Evolutionary conservation across 2,329 filamentous ascomycete species (phyloP), one percentile per base, ranked within the genome.

Genomic region (Zymoseptoria pseudotritici): DNA sequence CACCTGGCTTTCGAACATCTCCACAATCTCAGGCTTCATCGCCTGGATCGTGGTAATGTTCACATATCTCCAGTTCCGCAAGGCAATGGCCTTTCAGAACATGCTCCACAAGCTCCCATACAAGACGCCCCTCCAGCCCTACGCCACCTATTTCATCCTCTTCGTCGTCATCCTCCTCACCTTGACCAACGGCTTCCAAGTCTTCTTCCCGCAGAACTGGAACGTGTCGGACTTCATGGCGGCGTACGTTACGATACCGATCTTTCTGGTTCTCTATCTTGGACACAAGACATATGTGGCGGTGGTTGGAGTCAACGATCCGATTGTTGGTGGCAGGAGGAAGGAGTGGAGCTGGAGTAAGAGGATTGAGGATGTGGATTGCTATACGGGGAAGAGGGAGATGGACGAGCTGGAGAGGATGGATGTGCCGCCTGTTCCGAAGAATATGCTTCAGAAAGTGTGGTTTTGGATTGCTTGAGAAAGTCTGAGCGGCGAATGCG

Each of bases 141-240:
- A 78, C 62, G 75, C 76, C 8, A 76, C 82, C 0, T 84, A 78
- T 67, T 74, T 81, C 49, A 78, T 76, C 0, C 72, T 85, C 0
- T 57, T 76, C 4, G 66, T 83, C 21, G 77, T 82, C 17, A 71
- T 73, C 19, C 64, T 80, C 5, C 74, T 83, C 51, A 78, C 83
- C 55, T 63, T 85, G 22, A 83, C 84, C 58, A 80, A 84, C 52
- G 82, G 83, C 17, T 84, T 83, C 59, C 78, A 83, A 17, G 74
- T 78, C 21, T 83, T 86, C 63, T 74, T 77, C 60, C 81, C 81
- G 6, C 68, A 66, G 0, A 58, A 72, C 0, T 83, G 78, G 64
- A 77, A 71, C 49, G 73, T 75, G 0, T 73, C 78, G 9, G 75
- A 75, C 51, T 84, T 84, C 69, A 65, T 84, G 56, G 80, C 81